Evolutionary conservation across 1,284 basidiomycete species (phyloP).

Genomic region (Malassezia nana): DNA sequence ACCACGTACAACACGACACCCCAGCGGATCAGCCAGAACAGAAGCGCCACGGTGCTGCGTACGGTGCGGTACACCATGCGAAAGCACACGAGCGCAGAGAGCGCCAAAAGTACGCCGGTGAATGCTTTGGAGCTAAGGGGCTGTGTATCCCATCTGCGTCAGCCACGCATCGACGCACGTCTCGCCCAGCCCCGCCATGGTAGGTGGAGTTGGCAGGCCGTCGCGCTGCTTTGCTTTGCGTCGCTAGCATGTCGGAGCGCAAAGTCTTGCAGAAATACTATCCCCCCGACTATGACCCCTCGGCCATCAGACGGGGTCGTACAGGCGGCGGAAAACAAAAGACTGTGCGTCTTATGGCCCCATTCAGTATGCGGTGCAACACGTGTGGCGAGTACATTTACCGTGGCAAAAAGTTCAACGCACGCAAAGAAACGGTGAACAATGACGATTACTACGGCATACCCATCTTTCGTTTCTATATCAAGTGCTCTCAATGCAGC

Average conservation of each 20-base stretch:
- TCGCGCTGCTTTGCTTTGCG: background rate
- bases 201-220: background rate
- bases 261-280: conserved; percentile 51
- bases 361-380: conserved; percentile 77
- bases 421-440: conserved; percentile 91
- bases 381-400: conserved; percentile 91
- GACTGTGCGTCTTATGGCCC: conserved; percentile 96
- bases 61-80: conserved; percentile 11
- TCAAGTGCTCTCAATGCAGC: conserved; percentile 53
- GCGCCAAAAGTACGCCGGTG: background rate
- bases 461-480: conserved; percentile 61
- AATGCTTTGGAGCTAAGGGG: conserved; percentile 7
- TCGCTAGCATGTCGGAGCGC: conserved; percentile 48
- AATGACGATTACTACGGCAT: conserved; percentile 97
- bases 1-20: conserved; percentile 6
- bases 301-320: conserved; percentile 82
- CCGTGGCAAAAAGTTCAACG: conserved; percentile 98
- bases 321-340: conserved; percentile 83
- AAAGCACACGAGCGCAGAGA: background rate
- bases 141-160: conserved; percentile 3
- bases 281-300: conserved; percentile 82
- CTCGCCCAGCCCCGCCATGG: background rate
- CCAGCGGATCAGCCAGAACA: conserved; percentile 12
- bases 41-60: conserved; percentile 7
- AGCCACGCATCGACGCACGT: background rate